These are phyloP conservation scores for Butyriboletus loyo DNA, from an alignment of 768 basidiomycete genomes.

Conservation along the genomic window DNA sequence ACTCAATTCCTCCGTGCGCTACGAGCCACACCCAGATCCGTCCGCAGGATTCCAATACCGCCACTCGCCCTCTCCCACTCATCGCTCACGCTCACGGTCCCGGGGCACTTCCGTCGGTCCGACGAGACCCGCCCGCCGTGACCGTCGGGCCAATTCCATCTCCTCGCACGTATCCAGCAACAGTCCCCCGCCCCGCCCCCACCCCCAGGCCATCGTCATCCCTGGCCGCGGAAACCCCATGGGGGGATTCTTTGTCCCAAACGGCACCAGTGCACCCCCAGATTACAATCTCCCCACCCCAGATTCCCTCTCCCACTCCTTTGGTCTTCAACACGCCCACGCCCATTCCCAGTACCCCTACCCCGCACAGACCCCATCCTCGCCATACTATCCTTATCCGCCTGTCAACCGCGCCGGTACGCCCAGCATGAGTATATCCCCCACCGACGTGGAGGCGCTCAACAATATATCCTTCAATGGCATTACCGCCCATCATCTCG, in stretches of 20 bases:
- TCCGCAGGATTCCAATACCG: conserved; percentile 23
- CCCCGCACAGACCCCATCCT: conserved; percentile 28
- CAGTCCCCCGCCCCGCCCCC: conserved; percentile 42
- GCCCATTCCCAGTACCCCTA: conserved; percentile 24
- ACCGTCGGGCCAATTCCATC: conserved; percentile 59
- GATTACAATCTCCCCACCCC: conserved; percentile 48
- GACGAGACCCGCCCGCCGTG: conserved; percentile 45
- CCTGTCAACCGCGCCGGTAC: conserved; percentile 13
- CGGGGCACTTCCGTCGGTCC: conserved; percentile 44
- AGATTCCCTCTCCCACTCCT: conserved; percentile 33
- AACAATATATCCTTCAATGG: conserved; percentile 14
- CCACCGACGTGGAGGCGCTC: conserved; percentile 26
- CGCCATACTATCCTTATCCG: conserved; percentile 28
- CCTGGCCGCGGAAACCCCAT: conserved; percentile 41
- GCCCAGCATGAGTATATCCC: conserved; percentile 25
- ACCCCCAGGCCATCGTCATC: conserved; percentile 71
- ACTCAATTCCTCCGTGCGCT: conserved; percentile 51
- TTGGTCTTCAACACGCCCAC: conserved; percentile 32
- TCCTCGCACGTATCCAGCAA: conserved; percentile 54
- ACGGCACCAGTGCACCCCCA: conserved; percentile 20
- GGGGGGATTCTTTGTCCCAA: conserved; percentile 33
- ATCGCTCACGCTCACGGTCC: conserved; percentile 47
- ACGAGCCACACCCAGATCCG: conserved; percentile 43
- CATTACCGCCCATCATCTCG: conserved; percentile 20
- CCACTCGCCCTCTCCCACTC: conserved; percentile 29